phyloP scores from a whole-genome alignment of 2,329 filamentous ascomycete species.

The Chaetothyriales sp. region DNA sequence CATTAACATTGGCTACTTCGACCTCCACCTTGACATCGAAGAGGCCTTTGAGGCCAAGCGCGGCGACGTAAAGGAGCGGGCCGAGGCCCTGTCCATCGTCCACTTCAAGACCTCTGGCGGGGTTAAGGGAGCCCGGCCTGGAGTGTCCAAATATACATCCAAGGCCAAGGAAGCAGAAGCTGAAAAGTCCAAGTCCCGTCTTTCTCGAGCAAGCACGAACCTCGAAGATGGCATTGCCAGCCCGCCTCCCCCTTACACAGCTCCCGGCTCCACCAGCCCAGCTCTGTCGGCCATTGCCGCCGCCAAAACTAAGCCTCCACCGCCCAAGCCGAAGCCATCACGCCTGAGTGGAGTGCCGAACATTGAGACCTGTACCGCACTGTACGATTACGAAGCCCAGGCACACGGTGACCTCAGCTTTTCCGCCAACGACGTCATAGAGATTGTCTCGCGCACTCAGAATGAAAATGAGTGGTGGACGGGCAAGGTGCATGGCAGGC shows the following conservation, averaged over 20 bases:
- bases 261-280: constrained; percentile 26
- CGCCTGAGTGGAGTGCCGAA: constrained; percentile 50
- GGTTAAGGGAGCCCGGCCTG: constrained; percentile 19
- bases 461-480: constrained; percentile 98
- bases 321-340: constrained; percentile 70
- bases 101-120: constrained; percentile 83
- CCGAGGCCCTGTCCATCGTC: constrained; percentile 71
- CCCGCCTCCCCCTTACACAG: constrained; percentile 58
- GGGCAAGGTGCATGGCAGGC: constrained; percentile 60
- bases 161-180: constrained; percentile 19
- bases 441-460: constrained; percentile 66
- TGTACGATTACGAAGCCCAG: constrained; percentile 94
- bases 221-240: constrained; percentile 35
- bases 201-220: constrained; percentile 4
- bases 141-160: constrained; percentile 17
- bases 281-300: constrained; percentile 31
- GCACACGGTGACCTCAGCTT: constrained; percentile 91
- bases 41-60: constrained; percentile 82
- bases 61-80: constrained; percentile 71
- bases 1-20: constrained; percentile 95
- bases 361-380: constrained; percentile 67
- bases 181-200: constrained; percentile 20
- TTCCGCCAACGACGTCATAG: constrained; percentile 71
- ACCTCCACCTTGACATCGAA: constrained; percentile 77
- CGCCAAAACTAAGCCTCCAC: constrained; percentile 48